Percentiles rank a stretch among this genome's conserved stretches.
Conservation (phyloP, 176 grass and related monocot species). For the Bothriochloa decipiens region DNA sequence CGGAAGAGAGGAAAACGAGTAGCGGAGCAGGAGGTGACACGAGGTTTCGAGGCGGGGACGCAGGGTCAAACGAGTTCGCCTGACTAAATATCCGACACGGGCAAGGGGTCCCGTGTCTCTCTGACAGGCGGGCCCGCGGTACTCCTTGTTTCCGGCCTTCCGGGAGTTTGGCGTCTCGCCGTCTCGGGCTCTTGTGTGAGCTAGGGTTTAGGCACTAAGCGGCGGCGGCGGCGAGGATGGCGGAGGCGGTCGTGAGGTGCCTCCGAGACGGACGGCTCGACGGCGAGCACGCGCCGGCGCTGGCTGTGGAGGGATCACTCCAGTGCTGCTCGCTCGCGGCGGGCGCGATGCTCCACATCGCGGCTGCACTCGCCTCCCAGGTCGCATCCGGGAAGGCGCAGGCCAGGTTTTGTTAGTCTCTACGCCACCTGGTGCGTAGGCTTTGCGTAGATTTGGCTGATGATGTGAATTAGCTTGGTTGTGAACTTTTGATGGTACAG, state of each 20-base stretch:
- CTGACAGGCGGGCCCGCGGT: slow-evolving; percentile 6
- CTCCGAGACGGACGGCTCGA: slow-evolving; percentile 68
- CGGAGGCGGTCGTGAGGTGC: slow-evolving; percentile 55
- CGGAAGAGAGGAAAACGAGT: slow-evolving; percentile 2
- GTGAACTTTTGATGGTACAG: slow-evolving; percentile 44
- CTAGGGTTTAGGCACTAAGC: slow-evolving; percentile 45
- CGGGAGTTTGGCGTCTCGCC: slow-evolving; percentile 3
- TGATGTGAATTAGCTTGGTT: slow-evolving; percentile 11
- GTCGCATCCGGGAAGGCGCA: slow-evolving; percentile 50
- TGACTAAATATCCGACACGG: slow-evolving; percentile 22
- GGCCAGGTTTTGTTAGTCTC: slow-evolving; percentile 44
- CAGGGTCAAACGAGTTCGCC: background rate
- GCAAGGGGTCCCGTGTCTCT: background rate
- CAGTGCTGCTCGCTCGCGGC: slow-evolving; percentile 45
- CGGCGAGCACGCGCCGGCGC: slow-evolving; percentile 62
- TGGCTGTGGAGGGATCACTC: slow-evolving; percentile 56
- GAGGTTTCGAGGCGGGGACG: background rate
- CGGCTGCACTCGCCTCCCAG: slow-evolving; percentile 50
- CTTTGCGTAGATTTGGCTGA: background rate
- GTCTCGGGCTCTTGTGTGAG: background rate
- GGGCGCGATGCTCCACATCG: slow-evolving; percentile 55
- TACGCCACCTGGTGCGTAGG: background rate
- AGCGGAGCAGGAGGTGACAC: background rate
- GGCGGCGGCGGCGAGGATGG: slow-evolving; percentile 48
- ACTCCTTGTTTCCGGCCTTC: slow-evolving; percentile 7